Base-by-base conservation (phyloP, 2,329 filamentous ascomycete species). In the Gyromitra esculenta region DNA sequence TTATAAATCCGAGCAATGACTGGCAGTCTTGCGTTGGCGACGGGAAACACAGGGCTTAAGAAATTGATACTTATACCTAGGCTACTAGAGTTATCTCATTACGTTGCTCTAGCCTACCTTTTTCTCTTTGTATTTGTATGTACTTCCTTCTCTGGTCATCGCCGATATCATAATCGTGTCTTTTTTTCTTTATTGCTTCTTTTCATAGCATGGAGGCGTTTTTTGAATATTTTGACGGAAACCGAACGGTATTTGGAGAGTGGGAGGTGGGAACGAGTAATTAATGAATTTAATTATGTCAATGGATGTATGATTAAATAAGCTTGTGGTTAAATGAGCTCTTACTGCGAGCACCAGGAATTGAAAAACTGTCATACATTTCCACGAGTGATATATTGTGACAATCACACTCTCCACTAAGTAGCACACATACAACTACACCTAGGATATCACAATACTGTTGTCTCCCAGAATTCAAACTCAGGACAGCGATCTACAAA, bases 201-300 rank as follows among this genome's bases (percentile, higher is more conserved):
- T 70, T 67, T 64, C 62, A 71, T 70, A 65, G 69, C 66, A 68
- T 68, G 62, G 60, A 65, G 77, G 64, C 67, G 63, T 73, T 77
- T 37, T 78, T 66, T 77, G 64, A 25, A 37, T 65, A 54, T 68
- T 68, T 64, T 56, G 52, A 35, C 45, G 68, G 72, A 70, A 69
- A 70, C 21, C 57, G 72, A 59, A n/a, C 59, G 59, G 60, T 60
- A 57, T 65, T 52, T 8, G 37, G 57, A 45, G 9, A n/a, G 18
- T 48, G 64, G 52, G 21, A 25, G 15, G 43, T 7, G 18, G 63
- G n/a, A 50, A 31, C 31, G 39, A 70, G 56, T 57, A 57, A 64
- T 50, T 70, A 75, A 75, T 75, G 65, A 37, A 8, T 41, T 64
- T 82, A 91, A 45, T 92, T 84, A 86, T 25, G 25, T 31, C 18